phyloP scores from a whole-genome alignment of 2,329 filamentous ascomycete species.

The Diplodia corticola region DNA sequence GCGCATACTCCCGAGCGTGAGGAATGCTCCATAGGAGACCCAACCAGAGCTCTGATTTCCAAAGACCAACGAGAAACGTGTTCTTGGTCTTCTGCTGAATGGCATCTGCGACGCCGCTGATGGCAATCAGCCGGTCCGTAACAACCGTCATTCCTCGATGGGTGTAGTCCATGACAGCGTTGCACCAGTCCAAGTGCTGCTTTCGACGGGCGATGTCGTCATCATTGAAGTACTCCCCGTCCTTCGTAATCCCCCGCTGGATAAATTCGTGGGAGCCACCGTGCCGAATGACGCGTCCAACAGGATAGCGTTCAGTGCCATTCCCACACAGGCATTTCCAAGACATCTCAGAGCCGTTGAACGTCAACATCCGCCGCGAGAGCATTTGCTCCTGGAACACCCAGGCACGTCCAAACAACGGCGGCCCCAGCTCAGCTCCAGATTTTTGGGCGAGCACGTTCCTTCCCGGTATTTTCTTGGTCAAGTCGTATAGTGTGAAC shows the following conservation, averaged over 20 bases:
- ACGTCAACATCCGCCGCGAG: not conserved
- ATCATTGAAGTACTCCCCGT: conserved; percentile 25
- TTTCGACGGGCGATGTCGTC: conserved; percentile 12
- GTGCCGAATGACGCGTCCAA: not conserved
- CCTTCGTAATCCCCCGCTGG: conserved; percentile 24
- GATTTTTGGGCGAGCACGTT: no score
- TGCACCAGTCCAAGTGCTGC: conserved; percentile 27
- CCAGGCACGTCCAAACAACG: not conserved
- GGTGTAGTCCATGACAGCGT: conserved; percentile 2
- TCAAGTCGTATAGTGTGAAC: not conserved
- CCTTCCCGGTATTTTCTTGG: no score
- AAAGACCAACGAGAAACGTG: not conserved
- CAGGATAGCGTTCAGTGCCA: conserved; percentile 27
- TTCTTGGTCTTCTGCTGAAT: not conserved
- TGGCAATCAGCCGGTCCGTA: not conserved
- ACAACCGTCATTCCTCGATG: not conserved
- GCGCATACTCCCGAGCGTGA: not conserved
- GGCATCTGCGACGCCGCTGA: not conserved
- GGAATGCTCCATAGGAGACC: conserved; percentile 6
- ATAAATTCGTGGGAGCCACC: conserved; percentile 27
- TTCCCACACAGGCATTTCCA: conserved; percentile 23
- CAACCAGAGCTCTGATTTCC: not conserved
- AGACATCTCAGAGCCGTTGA: not conserved
- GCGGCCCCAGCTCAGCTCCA: not conserved
- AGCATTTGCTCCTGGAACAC: conserved; percentile 16